Base-by-base conservation (phyloP, 352 stramenopile species). In the Globisporangium radiosum region DNA sequence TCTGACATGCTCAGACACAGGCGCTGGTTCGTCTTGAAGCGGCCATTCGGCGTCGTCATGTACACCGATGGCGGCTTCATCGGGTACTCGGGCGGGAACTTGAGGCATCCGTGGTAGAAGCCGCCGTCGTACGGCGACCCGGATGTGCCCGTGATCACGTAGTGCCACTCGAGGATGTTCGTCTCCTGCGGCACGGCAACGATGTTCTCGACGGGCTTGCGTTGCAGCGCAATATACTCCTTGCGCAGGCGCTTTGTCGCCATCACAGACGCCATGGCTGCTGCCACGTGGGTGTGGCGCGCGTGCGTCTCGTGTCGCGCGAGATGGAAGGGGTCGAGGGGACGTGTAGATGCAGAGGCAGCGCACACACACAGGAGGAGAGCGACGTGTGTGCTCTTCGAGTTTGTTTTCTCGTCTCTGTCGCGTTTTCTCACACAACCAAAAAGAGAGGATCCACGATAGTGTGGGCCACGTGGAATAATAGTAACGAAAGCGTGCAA, bases 101-200 rank as follows among this genome's bases (percentile, higher is more conserved):
- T 88, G 48, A 98, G 82, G 38, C 90, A 89, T 25, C 91, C 92
- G 58, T 96, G 83, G 76, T 98, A 98, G 69, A 75, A 85, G 4
- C 92, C 92, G 48, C 90, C 89, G 56, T 94, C 89, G 64, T 96
- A 98, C 17, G 79, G 78, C 56, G 79, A 75, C 47, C 65, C 79
- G 5, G 69, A 98, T 98, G 79, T 90, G 39, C 80, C 80, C 5
- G 66, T 72, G 59, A 98, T 87, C 42, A 98, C 90, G 69, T 97
- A 98, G 68, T 98, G 89, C 88, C 94, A 98, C 75, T 98, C 90
- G n/a, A 98, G 75, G 60, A 98, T 97, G 68, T 98, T 98, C 40
- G 71, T 78, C 66, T 98, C 90, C 52, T 96, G 72, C 37, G 94
- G 92, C 43, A 87, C 71, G 14, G 93, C 90, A 51, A 83, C 76